Percentiles rank a stretch among this genome's conserved stretches.
Evolutionary conservation across 345 rosid species (phyloP).

Genomic region (Brassica cretica): DNA sequence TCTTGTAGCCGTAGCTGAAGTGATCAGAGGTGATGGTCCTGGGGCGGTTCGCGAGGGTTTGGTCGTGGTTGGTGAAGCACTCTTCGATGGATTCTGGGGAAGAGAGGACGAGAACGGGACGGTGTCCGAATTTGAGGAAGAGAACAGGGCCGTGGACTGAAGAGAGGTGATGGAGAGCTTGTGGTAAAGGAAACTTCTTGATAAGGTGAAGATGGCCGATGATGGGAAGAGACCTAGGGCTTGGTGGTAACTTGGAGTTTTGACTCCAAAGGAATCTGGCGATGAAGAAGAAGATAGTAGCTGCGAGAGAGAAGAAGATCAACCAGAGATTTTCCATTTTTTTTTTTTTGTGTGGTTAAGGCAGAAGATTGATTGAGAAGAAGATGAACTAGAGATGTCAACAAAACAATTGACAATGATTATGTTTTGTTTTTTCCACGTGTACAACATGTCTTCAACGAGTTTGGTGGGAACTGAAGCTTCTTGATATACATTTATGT

Average conservation of each 20-base stretch:
- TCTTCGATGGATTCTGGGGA: constrained; percentile 46
- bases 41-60: constrained; percentile 55
- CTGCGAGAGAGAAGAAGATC: constrained; percentile 2
- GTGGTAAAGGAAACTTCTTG: constrained; percentile 45
- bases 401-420: not conserved
- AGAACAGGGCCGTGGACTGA: constrained; percentile 46
- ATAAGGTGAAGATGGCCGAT: constrained; percentile 57
- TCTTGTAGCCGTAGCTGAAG: constrained; percentile 47
- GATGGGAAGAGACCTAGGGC: constrained; percentile 49
- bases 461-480: not conserved
- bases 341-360: not conserved
- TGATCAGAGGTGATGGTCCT: constrained; percentile 38
- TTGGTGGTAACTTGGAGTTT: constrained; percentile 41
- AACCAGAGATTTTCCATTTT: constrained; percentile 26
- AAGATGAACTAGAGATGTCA: too few species aligned
- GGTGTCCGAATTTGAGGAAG: constrained; percentile 49
- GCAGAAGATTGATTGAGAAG: not conserved
- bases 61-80: constrained; percentile 61
- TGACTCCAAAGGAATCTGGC: not conserved
- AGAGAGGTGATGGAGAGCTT: constrained; percentile 40
- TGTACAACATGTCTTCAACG: not conserved
- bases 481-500: not conserved
- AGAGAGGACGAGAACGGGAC: constrained; percentile 43
- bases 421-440: not conserved
- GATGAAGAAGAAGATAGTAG: constrained; percentile 11